Conservation (phyloP, 208 protist genomes). For the Angomonas deanei region DNA sequence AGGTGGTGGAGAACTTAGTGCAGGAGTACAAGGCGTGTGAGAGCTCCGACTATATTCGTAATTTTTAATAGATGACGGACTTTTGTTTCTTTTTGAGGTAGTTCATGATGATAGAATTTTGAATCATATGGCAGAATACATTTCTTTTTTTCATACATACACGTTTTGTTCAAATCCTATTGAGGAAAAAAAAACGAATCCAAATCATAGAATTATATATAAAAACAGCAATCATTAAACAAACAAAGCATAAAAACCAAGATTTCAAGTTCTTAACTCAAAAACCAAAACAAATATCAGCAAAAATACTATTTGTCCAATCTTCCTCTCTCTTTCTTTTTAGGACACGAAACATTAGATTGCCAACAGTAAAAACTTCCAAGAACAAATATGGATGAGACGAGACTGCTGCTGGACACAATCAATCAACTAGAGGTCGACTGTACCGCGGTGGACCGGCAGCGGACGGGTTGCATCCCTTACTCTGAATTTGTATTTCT, state of each 20-base stretch:
- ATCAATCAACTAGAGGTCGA: constrained; percentile 18
- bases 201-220: background rate
- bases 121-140: too few relatives aligned
- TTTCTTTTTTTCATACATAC: background rate
- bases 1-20: constrained; percentile 93
- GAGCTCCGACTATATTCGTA: constrained; percentile 92
- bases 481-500: constrained; percentile 27
- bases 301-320: background rate
- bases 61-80: constrained; percentile 42
- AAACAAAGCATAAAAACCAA: constrained; percentile 3
- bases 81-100: constrained; percentile 2
- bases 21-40: constrained; percentile 97
- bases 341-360: too few relatives aligned
- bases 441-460: constrained; percentile 16
- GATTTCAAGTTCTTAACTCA: background rate
- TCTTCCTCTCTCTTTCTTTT: constrained; percentile 1
- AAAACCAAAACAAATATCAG: background rate
- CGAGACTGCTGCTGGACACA: background rate
- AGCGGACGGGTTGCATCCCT: constrained; percentile 12
- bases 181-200: background rate
- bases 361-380: too few relatives aligned
- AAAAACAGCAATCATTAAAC: too few relatives aligned
- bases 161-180: background rate
- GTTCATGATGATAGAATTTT: background rate
- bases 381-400: background rate